Evolutionary conservation across 2,329 filamentous ascomycete species (phyloP).

Genomic region (Aschersonia sp.): DNA sequence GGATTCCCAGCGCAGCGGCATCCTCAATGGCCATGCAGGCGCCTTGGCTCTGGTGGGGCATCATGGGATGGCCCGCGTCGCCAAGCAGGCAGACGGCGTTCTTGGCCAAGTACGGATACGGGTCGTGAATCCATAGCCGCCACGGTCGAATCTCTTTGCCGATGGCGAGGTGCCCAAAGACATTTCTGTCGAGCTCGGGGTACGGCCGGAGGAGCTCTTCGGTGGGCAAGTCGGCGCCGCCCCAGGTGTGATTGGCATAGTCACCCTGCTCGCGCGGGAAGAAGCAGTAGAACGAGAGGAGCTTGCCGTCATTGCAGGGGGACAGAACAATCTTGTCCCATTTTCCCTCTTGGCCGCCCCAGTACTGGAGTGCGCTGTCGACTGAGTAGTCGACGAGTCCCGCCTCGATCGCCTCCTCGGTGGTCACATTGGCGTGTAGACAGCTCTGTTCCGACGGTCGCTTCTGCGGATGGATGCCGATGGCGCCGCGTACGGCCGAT

Average conservation of each 20-base stretch:
- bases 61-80: conserved; percentile 54
- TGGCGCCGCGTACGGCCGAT: conserved; percentile 43
- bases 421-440: conserved; percentile 48
- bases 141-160: conserved; percentile 50
- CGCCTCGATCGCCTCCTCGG: conserved; percentile 41
- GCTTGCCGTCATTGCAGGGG: conserved; percentile 49
- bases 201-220: conserved; percentile 48
- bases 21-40: conserved; percentile 54
- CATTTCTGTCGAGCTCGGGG: conserved; percentile 42
- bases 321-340: conserved; percentile 59
- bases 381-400: conserved; percentile 49
- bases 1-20: conserved; percentile 45
- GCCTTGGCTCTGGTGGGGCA: conserved; percentile 52
- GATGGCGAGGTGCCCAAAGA: conserved; percentile 41
- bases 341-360: conserved; percentile 49
- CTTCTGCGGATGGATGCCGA: conserved; percentile 48
- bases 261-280: conserved; percentile 42
- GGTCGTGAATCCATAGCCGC: conserved; percentile 46
- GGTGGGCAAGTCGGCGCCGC: conserved; percentile 31
- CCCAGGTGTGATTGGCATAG: conserved; percentile 47
- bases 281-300: conserved; percentile 58
- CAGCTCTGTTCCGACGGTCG: conserved; percentile 46
- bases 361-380: conserved; percentile 51
- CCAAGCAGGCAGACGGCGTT: conserved; percentile 42
- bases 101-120: conserved; percentile 43